Conservation (phyloP, 2,329 filamentous ascomycete genomes). For the Fusarium sp. region DNA sequence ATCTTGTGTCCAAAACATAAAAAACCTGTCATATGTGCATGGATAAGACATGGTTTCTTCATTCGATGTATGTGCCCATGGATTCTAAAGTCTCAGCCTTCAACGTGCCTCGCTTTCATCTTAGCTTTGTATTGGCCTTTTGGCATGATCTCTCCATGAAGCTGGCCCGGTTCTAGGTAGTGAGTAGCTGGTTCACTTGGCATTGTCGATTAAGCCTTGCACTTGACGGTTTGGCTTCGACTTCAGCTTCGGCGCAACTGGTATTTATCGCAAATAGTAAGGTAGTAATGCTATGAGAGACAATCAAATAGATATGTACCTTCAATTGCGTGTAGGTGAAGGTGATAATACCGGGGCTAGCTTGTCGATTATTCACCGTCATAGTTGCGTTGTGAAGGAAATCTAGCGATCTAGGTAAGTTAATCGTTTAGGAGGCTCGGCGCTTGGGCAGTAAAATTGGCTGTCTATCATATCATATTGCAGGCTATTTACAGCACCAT, state of each 20-base stretch:
- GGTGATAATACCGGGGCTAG: not conserved
- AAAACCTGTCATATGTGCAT: not conserved
- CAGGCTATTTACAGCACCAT: not conserved
- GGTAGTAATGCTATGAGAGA: not conserved
- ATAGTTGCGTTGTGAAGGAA: not conserved
- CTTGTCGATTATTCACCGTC: not conserved
- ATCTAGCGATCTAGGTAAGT: not conserved
- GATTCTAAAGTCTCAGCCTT: not conserved
- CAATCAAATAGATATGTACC: not conserved
- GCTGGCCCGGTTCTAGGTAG: not conserved
- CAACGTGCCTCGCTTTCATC: conserved; percentile 8
- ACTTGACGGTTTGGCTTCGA: not conserved
- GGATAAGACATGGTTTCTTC: not conserved
- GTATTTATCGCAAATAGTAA: not conserved
- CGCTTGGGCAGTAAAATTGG: not conserved
- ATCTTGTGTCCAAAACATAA: not conserved
- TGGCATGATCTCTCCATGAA: not conserved
- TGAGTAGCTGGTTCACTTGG: not conserved
- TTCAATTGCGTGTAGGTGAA: not conserved
- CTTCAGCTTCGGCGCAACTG: not conserved
- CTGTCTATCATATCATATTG: not conserved
- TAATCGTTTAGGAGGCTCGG: not conserved
- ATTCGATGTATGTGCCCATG: not conserved
- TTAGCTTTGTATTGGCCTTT: not conserved
- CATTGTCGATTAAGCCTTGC: conserved; percentile 11